Evolutionary conservation across 768 basidiomycete genomes (phyloP).

Genomic region (Lepiota venenata): DNA sequence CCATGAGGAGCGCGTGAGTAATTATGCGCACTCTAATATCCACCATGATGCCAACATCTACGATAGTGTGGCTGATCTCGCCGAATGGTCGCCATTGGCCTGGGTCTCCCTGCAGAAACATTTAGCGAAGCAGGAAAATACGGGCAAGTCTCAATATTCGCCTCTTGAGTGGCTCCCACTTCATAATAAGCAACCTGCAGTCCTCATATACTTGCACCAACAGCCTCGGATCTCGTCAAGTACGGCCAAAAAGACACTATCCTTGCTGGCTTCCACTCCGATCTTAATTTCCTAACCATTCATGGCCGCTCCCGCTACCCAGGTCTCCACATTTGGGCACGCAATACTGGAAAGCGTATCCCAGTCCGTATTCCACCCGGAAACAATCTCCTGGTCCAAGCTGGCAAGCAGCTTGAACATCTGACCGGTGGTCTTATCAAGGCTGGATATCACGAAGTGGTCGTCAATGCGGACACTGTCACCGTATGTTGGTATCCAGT

Average conservation of each 20-base stretch:
- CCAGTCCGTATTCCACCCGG: slow-evolving; percentile 82
- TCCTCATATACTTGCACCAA: slow-evolving; percentile 89
- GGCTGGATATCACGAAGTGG: slow-evolving; percentile 94
- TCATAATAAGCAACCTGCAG: slow-evolving; percentile 28
- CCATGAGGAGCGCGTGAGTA: slow-evolving; percentile 85
- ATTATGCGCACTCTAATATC: not conserved
- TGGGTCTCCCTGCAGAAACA: slow-evolving; percentile 65
- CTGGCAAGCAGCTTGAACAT: slow-evolving; percentile 94
- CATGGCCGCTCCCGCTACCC: slow-evolving; percentile 86
- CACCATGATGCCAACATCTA: not conserved
- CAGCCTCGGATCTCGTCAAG: slow-evolving; percentile 84
- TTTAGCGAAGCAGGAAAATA: slow-evolving; percentile 82
- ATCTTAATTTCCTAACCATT: slow-evolving; percentile 93
- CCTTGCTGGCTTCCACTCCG: slow-evolving; percentile 91
- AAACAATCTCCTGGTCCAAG: slow-evolving; percentile 85
- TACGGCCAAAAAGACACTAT: slow-evolving; percentile 80
- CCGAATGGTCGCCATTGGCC: slow-evolving; percentile 86
- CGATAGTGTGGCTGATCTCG: slow-evolving; percentile 76
- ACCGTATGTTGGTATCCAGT: slow-evolving; percentile 40
- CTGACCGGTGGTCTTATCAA: slow-evolving; percentile 81
- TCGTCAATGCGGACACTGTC: slow-evolving; percentile 79
- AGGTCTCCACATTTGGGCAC: slow-evolving; percentile 91
- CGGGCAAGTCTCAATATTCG: slow-evolving; percentile 49
- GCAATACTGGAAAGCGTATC: slow-evolving; percentile 90
- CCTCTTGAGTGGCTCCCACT: not conserved